These are phyloP conservation scores for Oryza punctata DNA, from an alignment of 176 grass and related monocot species.

Conservation along the genomic window DNA sequence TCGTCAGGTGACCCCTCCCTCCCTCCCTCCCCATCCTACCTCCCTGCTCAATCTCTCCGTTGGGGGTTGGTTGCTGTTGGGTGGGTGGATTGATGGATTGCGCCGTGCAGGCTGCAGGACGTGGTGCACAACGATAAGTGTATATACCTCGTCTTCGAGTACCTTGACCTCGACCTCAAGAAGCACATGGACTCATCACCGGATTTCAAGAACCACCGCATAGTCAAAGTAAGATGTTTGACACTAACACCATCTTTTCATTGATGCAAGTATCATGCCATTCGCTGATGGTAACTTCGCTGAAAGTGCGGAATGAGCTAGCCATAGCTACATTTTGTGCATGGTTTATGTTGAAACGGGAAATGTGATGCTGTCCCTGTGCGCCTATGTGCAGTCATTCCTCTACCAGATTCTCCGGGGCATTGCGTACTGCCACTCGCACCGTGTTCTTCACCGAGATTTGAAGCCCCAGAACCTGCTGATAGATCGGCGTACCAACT, in stretches of 20 bases:
- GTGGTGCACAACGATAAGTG: conserved; percentile 78
- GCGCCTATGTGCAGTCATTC: conserved; percentile 44
- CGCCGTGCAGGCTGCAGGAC: conserved; percentile 77
- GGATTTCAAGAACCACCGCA: conserved; percentile 68
- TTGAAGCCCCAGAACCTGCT: conserved; percentile 97
- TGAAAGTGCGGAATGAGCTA: background rate
- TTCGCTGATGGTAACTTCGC: background rate
- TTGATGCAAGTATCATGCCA: background rate
- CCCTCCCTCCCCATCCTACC: too few species aligned
- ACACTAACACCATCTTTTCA: background rate
- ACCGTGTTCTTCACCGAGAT: conserved; percentile 86
- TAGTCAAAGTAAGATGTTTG: conserved; percentile 63
- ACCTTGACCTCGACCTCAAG: conserved; percentile 95
- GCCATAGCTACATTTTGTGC: background rate
- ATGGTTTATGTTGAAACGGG: background rate
- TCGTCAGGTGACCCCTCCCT: conserved; percentile 55
- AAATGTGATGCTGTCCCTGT: conserved; percentile 12
- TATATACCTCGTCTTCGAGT: conserved; percentile 94
- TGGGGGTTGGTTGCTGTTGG: background rate
- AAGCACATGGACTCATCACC: conserved; percentile 93
- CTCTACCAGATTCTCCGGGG: conserved; percentile 88
- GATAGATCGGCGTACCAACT: conserved; percentile 72
- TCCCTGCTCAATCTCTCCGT: background rate
- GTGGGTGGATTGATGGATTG: background rate
- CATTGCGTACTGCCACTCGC: conserved; percentile 93